Base-by-base conservation (phyloP, 148 eudicot genomes). In the Selenicereus undatus region DNA sequence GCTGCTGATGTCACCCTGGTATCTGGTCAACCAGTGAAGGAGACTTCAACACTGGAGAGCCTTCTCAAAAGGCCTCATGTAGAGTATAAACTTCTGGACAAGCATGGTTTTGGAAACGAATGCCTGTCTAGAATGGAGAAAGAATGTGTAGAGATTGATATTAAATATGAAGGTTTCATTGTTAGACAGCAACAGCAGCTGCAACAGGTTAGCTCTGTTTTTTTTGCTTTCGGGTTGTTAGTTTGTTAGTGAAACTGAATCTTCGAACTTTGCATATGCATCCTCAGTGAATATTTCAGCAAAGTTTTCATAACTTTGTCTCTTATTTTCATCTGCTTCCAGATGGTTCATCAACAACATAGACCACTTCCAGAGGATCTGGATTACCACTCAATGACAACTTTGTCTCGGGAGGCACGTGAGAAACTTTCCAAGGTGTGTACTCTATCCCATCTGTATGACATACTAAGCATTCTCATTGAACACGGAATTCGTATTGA, bases 111-210 rank as follows among this genome's bases (percentile, higher is more conserved):
- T 86, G 98, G 99, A 65, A 89, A 87, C 79, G 79, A 83, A 71
- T 79, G 83, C 77, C 86, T 97, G 68, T 86, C 95, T 76, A 90
- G 88, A 83, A 85, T 89, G 86, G 99, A 97, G 87, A 97, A 97
- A 86, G 91, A 91, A 82, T 93, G 99, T 73, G 89, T 97, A 42
- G 99, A 94, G 87, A 87, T 94, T 78, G 98, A 97, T 87, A 97
- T 97, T 76, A 97, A 97, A 82, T 97, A 97, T 43, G 98, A 94
- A 87, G 99, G 99, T 79, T 96, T 96, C 82, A 96, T 96, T 79
- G 60, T 86, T 70, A 92, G 99, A 80, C 98, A 97, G 87, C 90
- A 90, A 82, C 91, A 42, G 87, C 99, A 94, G 81, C 90, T 97
- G 42, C 90, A 88, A 75, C 97, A 94, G 97, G 99, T 97, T 64